Evolutionary conservation across 208 protist genomes (phyloP).

Genomic region (Phytomonas serpens): DNA sequence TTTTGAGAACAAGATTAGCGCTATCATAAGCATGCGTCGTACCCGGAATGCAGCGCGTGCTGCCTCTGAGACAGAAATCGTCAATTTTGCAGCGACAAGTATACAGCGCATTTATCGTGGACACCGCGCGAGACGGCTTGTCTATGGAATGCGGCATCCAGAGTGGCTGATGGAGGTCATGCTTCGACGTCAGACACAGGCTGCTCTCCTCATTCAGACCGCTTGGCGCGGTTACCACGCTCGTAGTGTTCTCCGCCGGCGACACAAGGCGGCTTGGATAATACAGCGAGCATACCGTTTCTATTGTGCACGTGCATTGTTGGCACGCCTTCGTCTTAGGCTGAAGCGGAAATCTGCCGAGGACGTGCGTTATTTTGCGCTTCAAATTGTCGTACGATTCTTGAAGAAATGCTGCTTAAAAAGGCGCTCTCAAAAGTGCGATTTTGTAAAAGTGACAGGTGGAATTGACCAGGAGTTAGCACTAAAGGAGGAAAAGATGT

Average conservation of each 20-base stretch:
- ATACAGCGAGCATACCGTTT: constrained; percentile 35
- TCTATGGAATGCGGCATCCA: constrained; percentile 32
- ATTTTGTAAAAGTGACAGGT: background rate
- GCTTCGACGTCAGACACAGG: background rate
- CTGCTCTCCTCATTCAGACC: constrained; percentile 16
- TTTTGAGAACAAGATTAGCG: constrained; percentile 44
- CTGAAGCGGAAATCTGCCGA: background rate
- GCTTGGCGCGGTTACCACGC: constrained; percentile 19
- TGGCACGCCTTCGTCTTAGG: constrained; percentile 14
- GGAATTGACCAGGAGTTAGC: background rate
- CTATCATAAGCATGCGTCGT: constrained; percentile 37
- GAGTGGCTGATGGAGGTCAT: constrained; percentile 18
- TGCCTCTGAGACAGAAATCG: constrained; percentile 20
- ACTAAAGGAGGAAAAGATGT: background rate
- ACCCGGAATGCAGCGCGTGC: constrained; percentile 19
- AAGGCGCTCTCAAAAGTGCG: background rate
- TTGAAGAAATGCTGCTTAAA: background rate
- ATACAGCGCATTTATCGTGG: constrained; percentile 66
- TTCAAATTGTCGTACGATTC: constrained; percentile 17
- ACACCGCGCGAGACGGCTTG: constrained; percentile 24
- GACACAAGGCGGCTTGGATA: constrained; percentile 15
- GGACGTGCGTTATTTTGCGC: constrained; percentile 15
- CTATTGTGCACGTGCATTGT: constrained; percentile 12
- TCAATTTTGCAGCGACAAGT: constrained; percentile 30
- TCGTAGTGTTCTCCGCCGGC: constrained; percentile 9